Percentiles rank a stretch among this genome's conserved stretches.
These are phyloP conservation scores for Oryza coarctata DNA, from an alignment of 176 grass and related monocot species.

Conservation along the genomic window DNA sequence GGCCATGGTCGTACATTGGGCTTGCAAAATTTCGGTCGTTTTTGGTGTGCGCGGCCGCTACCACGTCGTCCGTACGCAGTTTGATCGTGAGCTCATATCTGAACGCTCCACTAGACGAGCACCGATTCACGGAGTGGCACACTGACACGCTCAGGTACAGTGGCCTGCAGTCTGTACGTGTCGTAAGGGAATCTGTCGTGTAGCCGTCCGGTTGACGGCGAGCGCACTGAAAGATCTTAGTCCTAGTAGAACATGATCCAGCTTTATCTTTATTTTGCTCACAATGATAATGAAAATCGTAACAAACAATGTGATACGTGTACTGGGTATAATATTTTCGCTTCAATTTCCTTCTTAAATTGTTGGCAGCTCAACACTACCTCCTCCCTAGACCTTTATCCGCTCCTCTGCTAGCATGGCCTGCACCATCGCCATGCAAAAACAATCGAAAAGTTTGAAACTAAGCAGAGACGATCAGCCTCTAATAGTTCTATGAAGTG, in stretches of 20 bases:
- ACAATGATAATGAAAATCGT: background rate
- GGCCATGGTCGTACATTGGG: background rate
- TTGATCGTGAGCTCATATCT: too few species aligned
- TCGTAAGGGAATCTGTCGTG: too few species aligned
- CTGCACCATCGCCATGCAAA: slow-evolving; percentile 13
- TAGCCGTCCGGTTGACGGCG: too few species aligned
- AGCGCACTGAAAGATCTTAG: too few species aligned
- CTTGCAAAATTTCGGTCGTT: background rate
- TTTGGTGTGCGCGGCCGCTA: background rate
- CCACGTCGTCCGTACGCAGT: background rate
- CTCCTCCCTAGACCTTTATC: slow-evolving; percentile 54
- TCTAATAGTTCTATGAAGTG: background rate
- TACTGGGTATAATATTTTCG: too few species aligned
- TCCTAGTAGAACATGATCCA: background rate
- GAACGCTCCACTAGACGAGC: too few species aligned
- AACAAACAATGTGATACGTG: background rate
- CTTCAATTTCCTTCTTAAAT: background rate
- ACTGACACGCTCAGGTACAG: too few species aligned
- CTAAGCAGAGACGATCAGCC: too few species aligned
- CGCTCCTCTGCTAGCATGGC: slow-evolving; percentile 59
- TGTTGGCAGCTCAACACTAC: slow-evolving; percentile 42
- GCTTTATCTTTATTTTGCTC: background rate
- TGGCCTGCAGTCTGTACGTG: too few species aligned
- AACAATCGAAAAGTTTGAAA: background rate
- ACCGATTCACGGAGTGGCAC: too few species aligned